Evolutionary conservation across 345 rosid species (phyloP).

Genomic region (Odontarrhena argentea): DNA sequence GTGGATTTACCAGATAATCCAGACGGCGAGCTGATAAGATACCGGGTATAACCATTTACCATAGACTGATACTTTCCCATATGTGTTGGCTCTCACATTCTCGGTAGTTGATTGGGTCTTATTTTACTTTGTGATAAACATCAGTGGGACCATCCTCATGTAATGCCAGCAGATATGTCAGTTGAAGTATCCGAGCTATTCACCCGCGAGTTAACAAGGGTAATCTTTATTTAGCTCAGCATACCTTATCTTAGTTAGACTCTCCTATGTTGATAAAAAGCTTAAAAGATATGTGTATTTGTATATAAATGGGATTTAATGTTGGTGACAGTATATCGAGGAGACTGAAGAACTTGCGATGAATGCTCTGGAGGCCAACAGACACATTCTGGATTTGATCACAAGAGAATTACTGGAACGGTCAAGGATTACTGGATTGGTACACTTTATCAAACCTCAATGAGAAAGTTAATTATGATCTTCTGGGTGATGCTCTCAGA

Average conservation of each 20-base stretch:
- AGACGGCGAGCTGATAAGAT: conserved; percentile 75
- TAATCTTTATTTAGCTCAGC: conserved; percentile 43
- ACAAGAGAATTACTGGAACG: conserved; percentile 66
- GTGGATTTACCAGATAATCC: conserved; percentile 71
- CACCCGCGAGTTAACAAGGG: conserved; percentile 86
- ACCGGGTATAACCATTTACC: conserved; percentile 58
- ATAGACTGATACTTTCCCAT: conserved; percentile 11
- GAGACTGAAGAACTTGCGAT: conserved; percentile 95
- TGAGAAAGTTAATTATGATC: conserved; percentile 1
- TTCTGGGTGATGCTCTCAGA: not conserved
- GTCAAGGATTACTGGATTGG: conserved; percentile 95
- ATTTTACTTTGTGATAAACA: conserved; percentile 15
- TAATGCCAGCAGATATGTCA: conserved; percentile 85
- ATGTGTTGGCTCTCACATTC: conserved; percentile 6
- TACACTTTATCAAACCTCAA: conserved; percentile 33
- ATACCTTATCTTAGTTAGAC: conserved; percentile 2
- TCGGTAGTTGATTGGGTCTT: not conserved
- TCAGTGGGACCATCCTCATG: conserved; percentile 93
- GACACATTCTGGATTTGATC: conserved; percentile 71
- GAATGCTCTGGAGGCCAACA: conserved; percentile 71
- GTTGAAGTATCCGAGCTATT: conserved; percentile 92
- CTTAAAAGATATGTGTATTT: conserved; percentile 6
- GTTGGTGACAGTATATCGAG: conserved; percentile 73
- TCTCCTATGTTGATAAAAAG: conserved; percentile 19
- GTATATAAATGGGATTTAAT: conserved; percentile 26